A percentile compares a stretch with the other conserved stretches of the same genome.
Conservation (phyloP, 2,329 filamentous ascomycete genomes). For the Paramyrothecium sp. region DNA sequence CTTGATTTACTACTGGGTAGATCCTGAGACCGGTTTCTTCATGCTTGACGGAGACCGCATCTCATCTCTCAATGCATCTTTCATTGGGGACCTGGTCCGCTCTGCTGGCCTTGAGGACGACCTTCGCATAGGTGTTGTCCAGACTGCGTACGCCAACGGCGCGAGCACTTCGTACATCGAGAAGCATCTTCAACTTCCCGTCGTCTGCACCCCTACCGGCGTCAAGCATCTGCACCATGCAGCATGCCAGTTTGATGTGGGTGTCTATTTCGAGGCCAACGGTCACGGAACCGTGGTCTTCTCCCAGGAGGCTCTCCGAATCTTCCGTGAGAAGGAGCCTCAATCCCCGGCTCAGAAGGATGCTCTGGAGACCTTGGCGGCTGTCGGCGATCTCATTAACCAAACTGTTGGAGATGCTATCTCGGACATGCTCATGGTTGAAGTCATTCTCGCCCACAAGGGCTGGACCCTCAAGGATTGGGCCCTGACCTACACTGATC, state of each 20-base stretch:
- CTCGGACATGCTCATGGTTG: conserved; percentile 92
- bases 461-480: conserved; percentile 87
- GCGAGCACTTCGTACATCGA: conserved; percentile 90
- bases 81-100: conserved; percentile 84
- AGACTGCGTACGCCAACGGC: conserved; percentile 97
- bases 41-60: conserved; percentile 97
- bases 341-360: conserved; percentile 90
- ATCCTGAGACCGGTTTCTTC: conserved; percentile 79
- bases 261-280: conserved; percentile 98
- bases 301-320: conserved; percentile 76
- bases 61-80: conserved; percentile 88
- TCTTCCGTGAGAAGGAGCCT: conserved; percentile 76
- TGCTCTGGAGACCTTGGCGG: conserved; percentile 79
- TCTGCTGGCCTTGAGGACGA: conserved; percentile 76
- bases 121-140: conserved; percentile 88
- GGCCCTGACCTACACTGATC: conserved; percentile 88
- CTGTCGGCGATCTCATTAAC: conserved; percentile 90
- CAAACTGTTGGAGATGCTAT: conserved; percentile 96
- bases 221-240: conserved; percentile 98
- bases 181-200: conserved; percentile 82
- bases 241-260: conserved; percentile 91
- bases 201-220: conserved; percentile 90
- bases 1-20: conserved; percentile 91
- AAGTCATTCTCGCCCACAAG: conserved; percentile 95
- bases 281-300: conserved; percentile 97